Evolutionary conservation across 1,284 basidiomycete species (phyloP), one percentile per base, ranked within the genome.

Genomic region (Microbotryomycetes sp.): DNA sequence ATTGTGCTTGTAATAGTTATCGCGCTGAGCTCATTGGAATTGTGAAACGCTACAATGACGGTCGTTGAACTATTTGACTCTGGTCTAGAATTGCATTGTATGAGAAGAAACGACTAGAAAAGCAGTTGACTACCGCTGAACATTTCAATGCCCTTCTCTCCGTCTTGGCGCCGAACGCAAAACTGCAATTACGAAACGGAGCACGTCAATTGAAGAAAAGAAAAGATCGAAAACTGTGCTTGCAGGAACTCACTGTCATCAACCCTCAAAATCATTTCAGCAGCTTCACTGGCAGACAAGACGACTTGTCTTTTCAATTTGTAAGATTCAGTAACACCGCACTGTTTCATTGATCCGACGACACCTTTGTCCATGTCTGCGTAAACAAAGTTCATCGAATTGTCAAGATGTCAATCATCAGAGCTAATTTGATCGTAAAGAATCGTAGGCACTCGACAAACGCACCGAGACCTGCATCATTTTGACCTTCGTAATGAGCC

Each of bases 251-350:
- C 54, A 31, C 47, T 69, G 47, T 19, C 67, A 49, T 81, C 89
- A 42, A 77, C 92, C 84, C 94, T 83, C 70, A 98, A 82, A 69
- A 97, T 97, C 92, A 98, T 97, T 80, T 99, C 96, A 2, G 92
- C 88, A 9, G 94, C 96, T 76, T 99, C 96, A 65, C 86, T 92
- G 1, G 96, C 93, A 71, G 89, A 92, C 56, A 90, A 79, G 3
- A 99, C 87, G 0, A 98, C 93, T 77, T 97, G 93, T 49, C 87
- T 81, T 80, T 98, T 99, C 67, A 99, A 81, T 81, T 98, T 98
- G 80, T 92, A 98, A 71, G 88, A 92, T 79, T 99, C 94, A 0
- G 92, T 96, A 47, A 98, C 79, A 46, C 94, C 96, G 5, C 92
- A 80, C 56, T 85, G 78, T 70, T 78, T 81, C 96, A 98, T 98